These are phyloP conservation scores for Phytophthora uliginosa DNA, from an alignment of 352 stramenopile species.

Conservation along the genomic window DNA sequence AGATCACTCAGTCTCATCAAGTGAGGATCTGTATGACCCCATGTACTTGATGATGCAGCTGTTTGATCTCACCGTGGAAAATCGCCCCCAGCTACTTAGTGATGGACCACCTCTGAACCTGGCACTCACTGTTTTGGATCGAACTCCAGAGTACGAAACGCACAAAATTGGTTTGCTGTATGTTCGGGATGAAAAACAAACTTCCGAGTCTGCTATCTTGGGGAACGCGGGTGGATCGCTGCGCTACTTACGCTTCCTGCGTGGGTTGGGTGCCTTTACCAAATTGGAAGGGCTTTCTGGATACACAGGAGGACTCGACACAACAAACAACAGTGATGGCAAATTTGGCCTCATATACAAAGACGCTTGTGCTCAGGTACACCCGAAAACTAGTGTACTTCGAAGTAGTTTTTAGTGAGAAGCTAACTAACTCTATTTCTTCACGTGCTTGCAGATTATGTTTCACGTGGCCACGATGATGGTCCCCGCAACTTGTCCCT, in stretches of 20 bases:
- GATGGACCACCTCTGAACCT: constrained; percentile 65
- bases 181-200: constrained; percentile 65
- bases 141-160: constrained; percentile 84
- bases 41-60: constrained; percentile 88
- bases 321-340: constrained; percentile 71
- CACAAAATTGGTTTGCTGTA: constrained; percentile 91
- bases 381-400: background rate
- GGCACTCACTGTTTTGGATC: constrained; percentile 82
- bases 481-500: constrained; percentile 32
- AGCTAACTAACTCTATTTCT: constrained; percentile 1
- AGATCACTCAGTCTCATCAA: background rate
- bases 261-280: constrained; percentile 72
- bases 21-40: constrained; percentile 53
- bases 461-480: constrained; percentile 93
- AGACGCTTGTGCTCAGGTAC: constrained; percentile 74
- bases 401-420: background rate
- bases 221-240: constrained; percentile 75
- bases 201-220: constrained; percentile 76
- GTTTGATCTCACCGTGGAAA: constrained; percentile 70
- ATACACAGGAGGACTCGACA: constrained; percentile 86
- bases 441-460: constrained; percentile 65
- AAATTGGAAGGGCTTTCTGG: constrained; percentile 71
- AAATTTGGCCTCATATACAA: constrained; percentile 83
- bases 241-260: constrained; percentile 82
- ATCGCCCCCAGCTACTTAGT: constrained; percentile 67